These are phyloP conservation scores for Fusarium sterilihyphosum DNA, from an alignment of 2,329 filamentous ascomycete species.

Conservation along the genomic window DNA sequence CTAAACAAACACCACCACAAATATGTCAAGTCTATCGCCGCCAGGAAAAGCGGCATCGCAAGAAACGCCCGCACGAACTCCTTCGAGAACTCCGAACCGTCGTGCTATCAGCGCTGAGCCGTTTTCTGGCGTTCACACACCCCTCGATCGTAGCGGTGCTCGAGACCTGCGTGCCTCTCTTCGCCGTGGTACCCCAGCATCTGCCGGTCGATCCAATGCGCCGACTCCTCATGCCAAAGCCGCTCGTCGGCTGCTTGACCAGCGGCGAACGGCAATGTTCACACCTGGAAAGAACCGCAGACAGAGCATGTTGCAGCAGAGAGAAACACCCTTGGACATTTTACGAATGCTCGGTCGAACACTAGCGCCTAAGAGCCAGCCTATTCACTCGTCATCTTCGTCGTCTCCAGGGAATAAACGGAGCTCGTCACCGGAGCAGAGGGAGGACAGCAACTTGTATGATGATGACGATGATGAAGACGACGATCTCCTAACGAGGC, in stretches of 20 bases:
- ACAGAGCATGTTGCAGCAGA: constrained; percentile 65
- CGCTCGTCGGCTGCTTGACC: constrained; percentile 66
- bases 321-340: constrained; percentile 65
- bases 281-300: constrained; percentile 69
- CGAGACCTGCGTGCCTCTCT: constrained; percentile 53
- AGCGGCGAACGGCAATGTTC: constrained; percentile 67
- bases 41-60: constrained; percentile 23
- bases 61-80: constrained; percentile 26
- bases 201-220: constrained; percentile 55
- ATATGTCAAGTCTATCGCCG: constrained; percentile 30
- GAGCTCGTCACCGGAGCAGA: constrained; percentile 43
- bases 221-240: constrained; percentile 71
- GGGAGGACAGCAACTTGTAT: constrained; percentile 57
- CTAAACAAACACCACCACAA: constrained; percentile 16
- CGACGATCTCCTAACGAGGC: constrained; percentile 52
- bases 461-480: constrained; percentile 64
- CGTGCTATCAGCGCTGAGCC: constrained; percentile 49
- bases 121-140: constrained; percentile 55
- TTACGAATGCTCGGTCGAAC: constrained; percentile 64
- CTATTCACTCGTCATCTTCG: constrained; percentile 59
- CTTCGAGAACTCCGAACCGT: constrained; percentile 44
- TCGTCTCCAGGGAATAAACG: constrained; percentile 47
- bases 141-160: constrained; percentile 50
- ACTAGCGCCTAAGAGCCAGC: constrained; percentile 60
- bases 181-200: constrained; percentile 56